Evolutionary conservation across 2,329 filamentous ascomycete genomes (phyloP), one percentile per base, ranked within the genome.

Genomic region (Aspergillus fumigatus): DNA sequence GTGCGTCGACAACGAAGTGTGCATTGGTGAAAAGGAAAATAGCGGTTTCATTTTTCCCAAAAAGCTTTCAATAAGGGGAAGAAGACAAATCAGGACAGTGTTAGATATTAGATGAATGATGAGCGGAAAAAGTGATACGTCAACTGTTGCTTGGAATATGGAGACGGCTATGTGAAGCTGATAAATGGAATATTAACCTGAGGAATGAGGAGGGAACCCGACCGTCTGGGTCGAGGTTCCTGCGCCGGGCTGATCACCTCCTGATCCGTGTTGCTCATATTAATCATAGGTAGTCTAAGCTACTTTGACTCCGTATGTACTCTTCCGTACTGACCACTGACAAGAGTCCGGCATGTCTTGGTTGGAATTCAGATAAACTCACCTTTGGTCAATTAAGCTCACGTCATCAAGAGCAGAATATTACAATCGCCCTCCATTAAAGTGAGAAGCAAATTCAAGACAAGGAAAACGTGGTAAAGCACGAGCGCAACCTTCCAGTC

Each of bases 221-320:
- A 68, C 59, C 29, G 62, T 60, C 53, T 67, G 67, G 67, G 59
- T 65, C 65, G 56, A 66, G 59, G 66, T 67, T 67, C 63, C 66
- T 67, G 65, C 64, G 65, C 61, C 63, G 61, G 63, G 62, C 53
- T 64, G 62, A 62, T 65, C 64, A 43, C 48, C 58, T 59, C 57
- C 59, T 57, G 57, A 57, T 59, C 59, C 57, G 54, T 61, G 57
- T 55, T 27, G 55, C 57, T 53, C 41, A 25, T 14, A 23, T 9
- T 47, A 38, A 38, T 38, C 32, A 38, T 17, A 38, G 32, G 14
- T 6, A 35, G 4, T n/a, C 10, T 32, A 32, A 32, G 4, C 11
- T 32, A 32, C 29, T 14, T 17, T 14, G 17, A 38, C 32, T n/a
- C n/a, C n/a, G n/a, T n/a, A n/a, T n/a, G n/a, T n/a, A n/a, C n/a